Evolutionary conservation across 2,329 filamentous ascomycete genomes (phyloP).

Genomic region (Elsinoe batatas): DNA sequence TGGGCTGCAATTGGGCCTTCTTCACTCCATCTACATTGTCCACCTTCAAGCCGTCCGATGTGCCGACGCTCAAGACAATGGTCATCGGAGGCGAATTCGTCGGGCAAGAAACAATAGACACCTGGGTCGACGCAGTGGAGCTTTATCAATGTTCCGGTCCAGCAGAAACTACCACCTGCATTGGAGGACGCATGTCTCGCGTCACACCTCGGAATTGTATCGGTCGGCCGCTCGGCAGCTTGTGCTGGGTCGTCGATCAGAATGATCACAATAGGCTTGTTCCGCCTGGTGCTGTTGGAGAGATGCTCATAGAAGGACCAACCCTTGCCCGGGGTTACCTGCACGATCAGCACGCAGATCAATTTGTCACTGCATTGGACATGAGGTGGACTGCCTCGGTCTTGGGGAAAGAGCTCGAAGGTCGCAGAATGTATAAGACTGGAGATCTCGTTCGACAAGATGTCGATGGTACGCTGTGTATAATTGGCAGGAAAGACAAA

Average conservation of each 20-base stretch:
- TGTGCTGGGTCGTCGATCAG: constrained; percentile 7
- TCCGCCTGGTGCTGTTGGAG: neutral
- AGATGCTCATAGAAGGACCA: constrained; percentile 5
- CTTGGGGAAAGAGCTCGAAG: neutral
- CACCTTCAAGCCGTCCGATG: neutral
- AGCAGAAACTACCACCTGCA: constrained; percentile 3
- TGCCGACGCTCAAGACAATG: neutral
- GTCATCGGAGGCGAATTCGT: neutral
- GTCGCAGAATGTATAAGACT: constrained; percentile 52
- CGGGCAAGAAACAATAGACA: neutral
- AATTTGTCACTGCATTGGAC: neutral
- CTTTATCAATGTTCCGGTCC: constrained; percentile 4
- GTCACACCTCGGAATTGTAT: neutral
- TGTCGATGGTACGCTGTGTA: constrained; percentile 16
- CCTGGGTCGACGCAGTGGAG: neutral
- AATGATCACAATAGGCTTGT: neutral
- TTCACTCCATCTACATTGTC: neutral
- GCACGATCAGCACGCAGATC: neutral
- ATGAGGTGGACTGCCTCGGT: neutral
- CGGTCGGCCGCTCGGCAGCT: neutral
- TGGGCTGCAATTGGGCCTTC: constrained; percentile 3
- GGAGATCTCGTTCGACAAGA: constrained; percentile 70
- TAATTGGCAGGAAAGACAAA: neutral
- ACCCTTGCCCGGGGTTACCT: neutral
- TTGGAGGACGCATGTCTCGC: neutral